These are phyloP conservation scores for Zizania palustris DNA, from an alignment of 202 grass and related monocot species.

Conservation along the genomic window DNA sequence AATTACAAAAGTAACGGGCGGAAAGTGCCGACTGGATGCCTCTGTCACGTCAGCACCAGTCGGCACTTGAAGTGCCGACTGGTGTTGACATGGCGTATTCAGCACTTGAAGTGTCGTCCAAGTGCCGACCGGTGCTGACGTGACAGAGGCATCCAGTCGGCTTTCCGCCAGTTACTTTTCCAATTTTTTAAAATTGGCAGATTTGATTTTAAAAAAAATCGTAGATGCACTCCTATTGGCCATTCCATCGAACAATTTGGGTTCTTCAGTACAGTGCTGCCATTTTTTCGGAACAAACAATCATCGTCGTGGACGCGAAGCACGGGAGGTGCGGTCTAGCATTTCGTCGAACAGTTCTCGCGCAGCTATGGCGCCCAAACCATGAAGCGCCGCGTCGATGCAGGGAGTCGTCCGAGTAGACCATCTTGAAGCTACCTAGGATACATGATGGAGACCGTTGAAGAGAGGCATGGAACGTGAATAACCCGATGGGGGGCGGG, in stretches of 20 bases:
- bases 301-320: conserved; percentile 33
- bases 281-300: conserved; percentile 49
- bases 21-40: too few relatives aligned
- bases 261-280: conserved; percentile 37
- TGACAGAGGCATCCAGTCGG: too few relatives aligned
- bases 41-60: too few relatives aligned
- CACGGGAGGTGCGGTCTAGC: conserved; percentile 6
- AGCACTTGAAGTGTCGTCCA: too few relatives aligned
- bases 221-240: conserved; percentile 43
- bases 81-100: too few relatives aligned
- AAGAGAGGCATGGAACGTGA: conserved; percentile 52
- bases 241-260: conserved; percentile 46
- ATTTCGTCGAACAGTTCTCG: conserved; percentile 53
- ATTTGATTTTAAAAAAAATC: too few relatives aligned
- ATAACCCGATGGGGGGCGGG: conserved; percentile 7
- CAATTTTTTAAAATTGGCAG: too few relatives aligned
- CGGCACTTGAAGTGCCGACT: too few relatives aligned
- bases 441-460: background rate
- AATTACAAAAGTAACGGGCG: too few relatives aligned
- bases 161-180: too few relatives aligned
- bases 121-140: too few relatives aligned
- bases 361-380: conserved; percentile 38
- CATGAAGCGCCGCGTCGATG: conserved; percentile 45
- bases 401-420: conserved; percentile 37
- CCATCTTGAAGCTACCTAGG: conserved; percentile 36